Base-by-base conservation (phyloP, 192 early-diverging fungal genomes). In the Backusella parvicylindrica region DNA sequence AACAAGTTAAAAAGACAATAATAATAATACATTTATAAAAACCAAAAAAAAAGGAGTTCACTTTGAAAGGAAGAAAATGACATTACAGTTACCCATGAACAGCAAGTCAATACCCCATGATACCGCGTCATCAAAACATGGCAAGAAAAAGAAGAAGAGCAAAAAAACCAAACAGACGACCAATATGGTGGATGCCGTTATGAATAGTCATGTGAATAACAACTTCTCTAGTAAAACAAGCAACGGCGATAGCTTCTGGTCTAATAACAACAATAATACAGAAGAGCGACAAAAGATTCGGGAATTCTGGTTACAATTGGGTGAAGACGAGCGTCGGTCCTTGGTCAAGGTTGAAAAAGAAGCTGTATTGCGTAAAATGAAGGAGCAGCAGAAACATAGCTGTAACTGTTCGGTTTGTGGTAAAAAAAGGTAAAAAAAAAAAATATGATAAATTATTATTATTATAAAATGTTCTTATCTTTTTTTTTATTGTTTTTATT, bases 291-390 rank as follows among this genome's bases (percentile, higher is more conserved):
- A 89, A 65, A 86, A 92, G 43, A 94, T 95, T 75, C 84, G 93
- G 35, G 92, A 94, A 73, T 95, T 95, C 78, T 95, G 94, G 94
- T 84, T 95, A 70, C 88, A 90, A 37, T 80, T 95, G 11, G 86
- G 89, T 30, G 94, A 95, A 77, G 90, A 92, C 23, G 93, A 95
- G 70, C 86, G 94, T 23, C 83, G 91, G 67, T 86, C 84, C 21
- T 83, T 95, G 15, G 92, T 95, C 23, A 91, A 93, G 72, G 88
- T 93, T 11, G 94, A 95, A 81, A 94, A 94, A 75, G 94, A 95
- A 72, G 89, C 92, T 7, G 94, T 95, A 8, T 77, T 95, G 49
- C 90, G 87, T 77, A 95, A 95, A 83, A 94, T 95, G 91, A 94
- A 94, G 83, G 94, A 95, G 67, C 93, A 95, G 79, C 92, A 95